A percentile compares a stretch with the other conserved stretches of the same genome.
These are phyloP conservation scores for Morella rubra DNA, from an alignment of 306 rosid genomes.

Conservation along the genomic window DNA sequence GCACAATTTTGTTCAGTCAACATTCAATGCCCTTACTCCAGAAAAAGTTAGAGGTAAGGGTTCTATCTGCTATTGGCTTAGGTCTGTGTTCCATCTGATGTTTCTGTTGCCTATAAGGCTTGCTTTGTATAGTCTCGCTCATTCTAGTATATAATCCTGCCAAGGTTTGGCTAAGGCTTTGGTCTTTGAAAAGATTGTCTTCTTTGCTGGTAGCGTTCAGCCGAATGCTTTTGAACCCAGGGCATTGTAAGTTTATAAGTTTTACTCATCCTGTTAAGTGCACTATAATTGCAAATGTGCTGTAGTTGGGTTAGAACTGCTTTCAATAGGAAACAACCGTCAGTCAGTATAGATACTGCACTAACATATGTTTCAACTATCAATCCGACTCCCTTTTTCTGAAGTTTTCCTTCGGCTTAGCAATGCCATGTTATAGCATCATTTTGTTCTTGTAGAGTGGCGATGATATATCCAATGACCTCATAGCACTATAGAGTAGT, in stretches of 20 bases:
- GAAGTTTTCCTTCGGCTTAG: too few relatives aligned
- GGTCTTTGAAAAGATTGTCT: neutral
- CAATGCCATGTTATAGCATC: neutral
- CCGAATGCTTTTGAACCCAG: neutral
- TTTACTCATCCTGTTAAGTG: neutral
- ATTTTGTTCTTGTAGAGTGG: neutral
- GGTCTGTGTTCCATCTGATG: neutral
- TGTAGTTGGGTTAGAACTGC: neutral
- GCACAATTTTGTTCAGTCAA: slow-evolving; percentile 88
- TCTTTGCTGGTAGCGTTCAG: neutral
- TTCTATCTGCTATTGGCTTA: neutral
- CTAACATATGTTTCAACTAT: neutral
- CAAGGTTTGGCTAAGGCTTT: neutral
- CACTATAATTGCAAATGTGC: neutral
- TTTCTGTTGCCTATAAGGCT: neutral
- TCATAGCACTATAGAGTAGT: neutral
- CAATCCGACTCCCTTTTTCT: neutral
- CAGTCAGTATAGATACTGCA: neutral
- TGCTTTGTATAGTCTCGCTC: neutral
- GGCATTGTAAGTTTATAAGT: neutral
- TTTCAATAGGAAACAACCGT: neutral
- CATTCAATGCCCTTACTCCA: slow-evolving; percentile 74
- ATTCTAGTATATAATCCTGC: neutral
- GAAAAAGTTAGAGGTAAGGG: slow-evolving; percentile 80
- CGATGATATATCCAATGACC: neutral